Evolutionary conservation across 23 red algal genomes (phyloP), one percentile per base, ranked within the genome.

Genomic region (Gracilariopsis chorda): DNA sequence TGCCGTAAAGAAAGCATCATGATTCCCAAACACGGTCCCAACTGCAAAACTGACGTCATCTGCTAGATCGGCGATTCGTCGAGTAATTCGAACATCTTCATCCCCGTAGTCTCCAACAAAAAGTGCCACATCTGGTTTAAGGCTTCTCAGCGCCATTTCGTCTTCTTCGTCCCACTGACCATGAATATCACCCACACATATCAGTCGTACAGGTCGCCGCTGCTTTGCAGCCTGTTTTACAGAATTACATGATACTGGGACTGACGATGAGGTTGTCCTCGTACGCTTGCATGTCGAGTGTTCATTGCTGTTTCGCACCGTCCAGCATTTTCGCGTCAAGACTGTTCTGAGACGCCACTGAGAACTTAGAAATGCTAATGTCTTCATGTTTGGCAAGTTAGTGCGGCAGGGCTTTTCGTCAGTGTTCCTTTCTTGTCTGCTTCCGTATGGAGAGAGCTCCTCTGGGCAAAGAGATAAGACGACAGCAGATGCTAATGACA

Each of bases 71-170:
- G 88, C 62, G 25, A 96, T 88, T 0, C 69, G 59, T 5, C 77
- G 56, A 17, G 91, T 87, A 29, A 96, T 33, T 11, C 35, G 34
- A 0, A 82, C 52, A 44, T 96, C 77, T 87, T 96, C 94, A 76
- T 96, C 77, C 10, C 94, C 94, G 35, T 90, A 96, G 48, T 96
- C 94, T 28, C 94, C 94, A 12, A 92, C 90, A 52, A 96, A 96
- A 10, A 96, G 82, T 12, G 85, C 83, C 16, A 93, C 30, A 33
- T 92, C 80, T 3, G 94, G 94, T 23, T 78, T 67, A 9, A 96
- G 75, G 27, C 39, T 58, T 25, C 28, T 37, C 30, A 96, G 32
- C 40, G 83, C 81, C 43, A 43, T 46, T 51, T 78, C 83, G 57
- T 96, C 94, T 44, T 25, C n/a, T 14, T 64, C 60, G 7, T 41